These are phyloP conservation scores for Trichosporon asahii DNA, from an alignment of 1,284 basidiomycete species.

Conservation along the genomic window DNA sequence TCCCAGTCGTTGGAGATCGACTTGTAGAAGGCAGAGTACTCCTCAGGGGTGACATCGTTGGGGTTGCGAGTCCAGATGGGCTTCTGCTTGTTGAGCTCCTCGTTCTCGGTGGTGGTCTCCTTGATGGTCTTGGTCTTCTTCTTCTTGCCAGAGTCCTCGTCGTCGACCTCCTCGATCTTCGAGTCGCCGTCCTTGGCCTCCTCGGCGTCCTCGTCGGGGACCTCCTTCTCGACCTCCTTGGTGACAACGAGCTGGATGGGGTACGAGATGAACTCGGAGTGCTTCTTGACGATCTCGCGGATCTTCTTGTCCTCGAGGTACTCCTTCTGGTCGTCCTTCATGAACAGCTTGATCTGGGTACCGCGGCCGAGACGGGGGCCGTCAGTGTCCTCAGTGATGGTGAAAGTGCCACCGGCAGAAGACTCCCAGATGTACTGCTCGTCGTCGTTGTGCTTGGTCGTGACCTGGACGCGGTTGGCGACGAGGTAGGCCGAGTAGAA, in stretches of 20 bases:
- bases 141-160: constrained; percentile 67
- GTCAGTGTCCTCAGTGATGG: constrained; percentile 88
- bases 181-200: constrained; percentile 64
- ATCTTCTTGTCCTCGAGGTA: constrained; percentile 99
- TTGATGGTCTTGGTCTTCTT: constrained; percentile 99
- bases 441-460: constrained; percentile 99
- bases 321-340: constrained; percentile 99
- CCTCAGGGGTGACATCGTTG: constrained; percentile 83
- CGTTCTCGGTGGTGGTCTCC: constrained; percentile 81
- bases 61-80: constrained; percentile 99
- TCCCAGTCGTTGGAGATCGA: constrained; percentile 99
- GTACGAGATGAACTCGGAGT: constrained; percentile 99
- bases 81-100: constrained; percentile 99
- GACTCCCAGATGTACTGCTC: constrained; percentile 99
- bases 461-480: constrained; percentile 95
- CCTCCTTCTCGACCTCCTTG: constrained; percentile 99
- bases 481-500: constrained; percentile 99
- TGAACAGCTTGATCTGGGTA: constrained; percentile 87
- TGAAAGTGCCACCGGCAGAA: constrained; percentile 98
- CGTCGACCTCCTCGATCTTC: constrained; percentile 68
- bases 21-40: constrained; percentile 99
- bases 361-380: constrained; percentile 92
- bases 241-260: constrained; percentile 97
- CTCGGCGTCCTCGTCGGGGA: constrained; percentile 68
- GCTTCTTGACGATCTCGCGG: constrained; percentile 99